Base-by-base conservation (phyloP, 768 basidiomycete genomes). In the Leucocoprinus leucothites region DNA sequence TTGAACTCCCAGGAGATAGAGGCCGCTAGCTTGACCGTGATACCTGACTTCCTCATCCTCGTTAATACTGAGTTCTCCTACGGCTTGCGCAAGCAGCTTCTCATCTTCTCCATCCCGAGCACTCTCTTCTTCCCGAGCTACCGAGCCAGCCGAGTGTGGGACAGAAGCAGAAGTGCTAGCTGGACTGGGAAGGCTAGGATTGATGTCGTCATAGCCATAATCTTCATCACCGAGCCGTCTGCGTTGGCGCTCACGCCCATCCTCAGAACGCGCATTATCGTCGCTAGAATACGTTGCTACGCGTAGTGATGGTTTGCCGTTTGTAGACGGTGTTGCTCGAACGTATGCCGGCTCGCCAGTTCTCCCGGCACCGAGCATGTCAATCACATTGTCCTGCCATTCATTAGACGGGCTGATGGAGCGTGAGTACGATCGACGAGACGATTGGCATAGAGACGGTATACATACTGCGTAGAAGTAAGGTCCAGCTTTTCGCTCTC, bases 31-130 rank as follows among this genome's bases (percentile, higher is more conserved):
- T 68, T 91, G 90, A 25, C 92, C 91, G 63, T 95, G 93, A 67
- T 87, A 94, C 35, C 93, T 74, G 11, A 95, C 84, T 66, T 94
- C 85, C 53, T 84, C 80, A 51, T 94, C 89, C 71, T 95, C 93
- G 63, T 95, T 93, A 61, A 95, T 63, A 59, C 88, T 90, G 56
- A 95, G 74, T 69, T 94, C 91, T 2, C 93, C 93, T 3, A 94
- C 80, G 25, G 90, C 91, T 55, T 85, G 84, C 28, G 80, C 76
- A 31, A 79, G 64, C 26, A 75, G 76, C n/a, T 70, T 74, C 34
- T 70, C 72, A 26, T 65, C 74, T 70, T 60, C 67, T 62, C 48
- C 65, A 60, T 18, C 64, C 61, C 47, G 52, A 47, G 36, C 22
- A 22, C 11, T 59, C 46, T 53, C 58, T 41, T 38, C 50, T 4